Evolutionary conservation across 1,284 basidiomycete species (phyloP), one percentile per base, ranked within the genome.

Genomic region (Meripilus lineatus): DNA sequence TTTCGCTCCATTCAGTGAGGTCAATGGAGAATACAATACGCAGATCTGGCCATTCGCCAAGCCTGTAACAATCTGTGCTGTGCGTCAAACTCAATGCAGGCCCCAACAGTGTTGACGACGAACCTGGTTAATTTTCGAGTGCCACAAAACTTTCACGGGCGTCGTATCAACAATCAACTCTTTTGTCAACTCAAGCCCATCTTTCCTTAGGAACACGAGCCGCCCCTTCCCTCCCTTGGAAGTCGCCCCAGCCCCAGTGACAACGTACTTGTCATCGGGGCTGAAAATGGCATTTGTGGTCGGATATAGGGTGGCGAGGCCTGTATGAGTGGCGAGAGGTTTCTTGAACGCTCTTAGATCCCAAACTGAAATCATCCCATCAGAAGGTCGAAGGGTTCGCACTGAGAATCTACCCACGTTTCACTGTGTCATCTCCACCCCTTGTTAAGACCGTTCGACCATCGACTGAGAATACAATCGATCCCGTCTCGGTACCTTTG

Each of bases 61-160:
- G 1, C 91, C 85, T 22, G 86, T 77, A 44, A 96, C 72, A 58
- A 97, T 89, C 86, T 92, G 64, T 26, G 15, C 4, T 37, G 23
- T 20, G 5, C 5, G 18, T 14, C 15, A 5, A 41, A 32, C 23
- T 22, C 17, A 15, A 20, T 17, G 28, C 17, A 6, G 11, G 4
- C 15, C n/a, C 11, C 26, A 20, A 41, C 37, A 35, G 28, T 39
- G 28, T 43, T 32, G 44, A 30, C 14, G 6, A 57, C 81, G 52
- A 52, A 88, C 89, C 76, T 97, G 94, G 68, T 97, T 97, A 70
- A 97, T 96, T 64, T 90, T 89, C n/a, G 90, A 82, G 67, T 96
- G 94, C 93, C 93, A 97, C 23, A 79, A 67, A 1, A 96, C 88
- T 55, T 84, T 87, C 45, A 97, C 87, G 4, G 94, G 92, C 22